Percentiles rank a stretch among this genome's conserved stretches.
phyloP scores from a whole-genome alignment of 805 yeast genomes.

The Barnettozyma botsteinii region DNA sequence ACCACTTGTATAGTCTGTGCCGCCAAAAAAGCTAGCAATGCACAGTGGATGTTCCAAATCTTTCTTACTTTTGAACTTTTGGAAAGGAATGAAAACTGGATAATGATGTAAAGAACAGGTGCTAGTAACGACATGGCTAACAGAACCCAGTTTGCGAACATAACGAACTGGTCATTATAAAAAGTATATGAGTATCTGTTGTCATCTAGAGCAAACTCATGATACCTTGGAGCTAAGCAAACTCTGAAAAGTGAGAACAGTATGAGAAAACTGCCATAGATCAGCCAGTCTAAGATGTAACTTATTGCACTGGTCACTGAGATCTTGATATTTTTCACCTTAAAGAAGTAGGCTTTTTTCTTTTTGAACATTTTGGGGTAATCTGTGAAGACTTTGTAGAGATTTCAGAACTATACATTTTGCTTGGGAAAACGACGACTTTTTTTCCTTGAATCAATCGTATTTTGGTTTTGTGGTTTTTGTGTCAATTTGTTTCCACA shows the following conservation, averaged over 20 bases:
- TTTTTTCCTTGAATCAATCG: too few relatives aligned
- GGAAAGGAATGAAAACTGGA: conserved; percentile 18
- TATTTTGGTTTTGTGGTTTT: too few relatives aligned
- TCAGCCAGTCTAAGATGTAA: conserved; percentile 30
- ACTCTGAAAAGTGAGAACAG: conserved; percentile 28
- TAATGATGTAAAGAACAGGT: conserved; percentile 26
- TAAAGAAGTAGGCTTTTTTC: conserved; percentile 22
- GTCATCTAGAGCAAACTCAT: conserved; percentile 37
- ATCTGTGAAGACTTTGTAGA: too few relatives aligned
- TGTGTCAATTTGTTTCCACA: too few relatives aligned
- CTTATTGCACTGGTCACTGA: conserved; percentile 27
- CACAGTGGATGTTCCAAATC: conserved; percentile 38
- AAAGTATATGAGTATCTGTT: conserved; percentile 29
- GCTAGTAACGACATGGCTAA: conserved; percentile 21
- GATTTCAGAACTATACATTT: too few relatives aligned
- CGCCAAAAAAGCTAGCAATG: conserved; percentile 32
- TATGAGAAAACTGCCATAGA: conserved; percentile 16
- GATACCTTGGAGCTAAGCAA: conserved; percentile 31
- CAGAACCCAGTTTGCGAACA: conserved; percentile 30
- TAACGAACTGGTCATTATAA: conserved; percentile 27
- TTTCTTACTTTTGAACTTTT: conserved; percentile 20
- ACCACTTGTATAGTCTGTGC: conserved; percentile 34
- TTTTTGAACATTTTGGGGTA: conserved; percentile 7
- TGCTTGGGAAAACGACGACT: too few relatives aligned
- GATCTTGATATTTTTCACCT: conserved; percentile 20